Evolutionary conservation across 768 basidiomycete genomes (phyloP).

Genomic region (Lentinula sp.): DNA sequence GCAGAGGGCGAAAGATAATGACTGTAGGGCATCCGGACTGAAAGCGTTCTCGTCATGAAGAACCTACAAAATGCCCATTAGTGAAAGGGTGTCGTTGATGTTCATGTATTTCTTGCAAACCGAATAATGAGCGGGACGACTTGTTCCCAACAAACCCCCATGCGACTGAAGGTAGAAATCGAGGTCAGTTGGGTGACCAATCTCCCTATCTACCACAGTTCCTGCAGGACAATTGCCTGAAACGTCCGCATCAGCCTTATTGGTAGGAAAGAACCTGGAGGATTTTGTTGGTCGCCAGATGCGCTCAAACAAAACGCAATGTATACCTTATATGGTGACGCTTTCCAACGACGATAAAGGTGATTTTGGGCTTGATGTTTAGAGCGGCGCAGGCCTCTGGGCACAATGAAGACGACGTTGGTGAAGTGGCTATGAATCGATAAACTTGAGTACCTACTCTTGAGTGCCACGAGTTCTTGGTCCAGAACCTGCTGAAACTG

Average conservation of each 20-base stretch:
- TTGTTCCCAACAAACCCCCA: conserved; percentile 53
- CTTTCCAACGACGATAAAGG: conserved; percentile 77
- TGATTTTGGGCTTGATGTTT: conserved; percentile 59
- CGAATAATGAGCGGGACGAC: conserved; percentile 53
- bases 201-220: conserved; percentile 50
- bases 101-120: conserved; percentile 5
- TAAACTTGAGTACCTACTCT: conserved; percentile 31
- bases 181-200: conserved; percentile 47
- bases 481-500: conserved; percentile 52
- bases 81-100: not conserved
- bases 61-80: conserved; percentile 15
- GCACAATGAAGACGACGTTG: conserved; percentile 6
- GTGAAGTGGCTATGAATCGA: not conserved
- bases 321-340: conserved; percentile 55
- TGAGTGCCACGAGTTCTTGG: conserved; percentile 51
- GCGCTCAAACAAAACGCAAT: not conserved
- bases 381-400: conserved; percentile 59
- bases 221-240: conserved; percentile 51
- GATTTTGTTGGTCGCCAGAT: not conserved
- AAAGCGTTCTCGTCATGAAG: conserved; percentile 19
- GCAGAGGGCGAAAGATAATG: conserved; percentile 62
- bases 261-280: conserved; percentile 43
- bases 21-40: conserved; percentile 50
- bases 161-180: conserved; percentile 56
- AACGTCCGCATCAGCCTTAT: conserved; percentile 28